Conservation (phyloP, 306 rosid species). For the Cicer judaicum region DNA sequence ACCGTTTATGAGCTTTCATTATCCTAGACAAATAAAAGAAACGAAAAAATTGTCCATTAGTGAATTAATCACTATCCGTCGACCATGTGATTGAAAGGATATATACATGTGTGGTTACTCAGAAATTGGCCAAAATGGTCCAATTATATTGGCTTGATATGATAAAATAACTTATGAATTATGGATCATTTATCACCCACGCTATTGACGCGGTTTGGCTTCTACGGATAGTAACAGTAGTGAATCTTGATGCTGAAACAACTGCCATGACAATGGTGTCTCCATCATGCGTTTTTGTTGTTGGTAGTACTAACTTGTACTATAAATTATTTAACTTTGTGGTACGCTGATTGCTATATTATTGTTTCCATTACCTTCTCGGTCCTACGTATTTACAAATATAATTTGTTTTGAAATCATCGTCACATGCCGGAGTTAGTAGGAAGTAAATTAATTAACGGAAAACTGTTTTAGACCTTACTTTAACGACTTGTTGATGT, state of each 20-base stretch:
- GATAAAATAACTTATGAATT: constrained; percentile 17
- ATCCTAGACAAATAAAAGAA: neutral
- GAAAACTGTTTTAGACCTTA: constrained; percentile 28
- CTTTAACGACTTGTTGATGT: constrained; percentile 12
- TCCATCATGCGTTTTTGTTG: constrained; percentile 19
- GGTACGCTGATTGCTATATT: constrained; percentile 15
- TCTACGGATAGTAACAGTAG: neutral
- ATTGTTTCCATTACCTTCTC: constrained; percentile 27
- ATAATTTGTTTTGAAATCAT: too few relatives aligned
- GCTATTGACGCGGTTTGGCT: neutral
- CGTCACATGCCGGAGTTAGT: too few relatives aligned
- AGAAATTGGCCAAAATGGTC: constrained; percentile 33
- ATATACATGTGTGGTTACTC: constrained; percentile 39
- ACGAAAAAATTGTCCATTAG: constrained; percentile 5
- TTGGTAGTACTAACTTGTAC: neutral
- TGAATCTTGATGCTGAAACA: constrained; percentile 19
- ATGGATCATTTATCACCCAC: neutral
- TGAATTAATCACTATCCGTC: neutral
- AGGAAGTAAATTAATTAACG: neutral
- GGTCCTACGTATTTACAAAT: too few relatives aligned
- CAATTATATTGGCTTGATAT: neutral
- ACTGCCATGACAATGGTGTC: neutral
- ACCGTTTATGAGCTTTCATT: neutral
- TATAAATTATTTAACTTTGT: neutral
- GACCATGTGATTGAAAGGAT: constrained; percentile 2